phyloP scores from a whole-genome alignment of 148 eudicot species.

The Tetragonia tetragonoides region DNA sequence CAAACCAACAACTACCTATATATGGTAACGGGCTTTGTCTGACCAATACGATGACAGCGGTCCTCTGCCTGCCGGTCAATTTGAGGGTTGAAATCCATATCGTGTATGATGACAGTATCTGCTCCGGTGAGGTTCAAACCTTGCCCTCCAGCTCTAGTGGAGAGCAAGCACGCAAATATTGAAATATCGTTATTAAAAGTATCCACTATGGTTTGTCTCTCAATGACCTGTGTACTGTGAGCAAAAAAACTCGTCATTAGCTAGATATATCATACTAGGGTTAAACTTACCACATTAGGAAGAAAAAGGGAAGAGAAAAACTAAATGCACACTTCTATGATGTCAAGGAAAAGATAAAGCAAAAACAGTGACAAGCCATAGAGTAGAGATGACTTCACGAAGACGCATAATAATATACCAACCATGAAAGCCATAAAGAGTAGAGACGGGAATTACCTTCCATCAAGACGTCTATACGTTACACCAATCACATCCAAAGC shows the following conservation, averaged over 20 bases:
- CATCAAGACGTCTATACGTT: slow-evolving; percentile 90
- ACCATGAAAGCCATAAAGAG: not conserved
- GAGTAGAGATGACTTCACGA: not conserved
- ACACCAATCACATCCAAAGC: slow-evolving; percentile 87
- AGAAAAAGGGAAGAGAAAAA: too few species aligned
- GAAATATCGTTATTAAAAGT: slow-evolving; percentile 73
- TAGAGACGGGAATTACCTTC: slow-evolving; percentile 53
- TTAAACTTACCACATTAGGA: not conserved
- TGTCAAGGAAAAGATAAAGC: not conserved
- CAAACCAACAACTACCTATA: slow-evolving; percentile 48
- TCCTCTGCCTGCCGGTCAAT: slow-evolving; percentile 97
- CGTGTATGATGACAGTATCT: slow-evolving; percentile 94
- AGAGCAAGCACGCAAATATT: slow-evolving; percentile 91
- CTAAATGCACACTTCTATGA: not conserved
- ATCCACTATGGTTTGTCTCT: slow-evolving; percentile 91
- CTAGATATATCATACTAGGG: not conserved
- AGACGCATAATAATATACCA: not conserved
- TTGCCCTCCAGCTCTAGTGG: slow-evolving; percentile 98
- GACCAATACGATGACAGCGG: slow-evolving; percentile 98
- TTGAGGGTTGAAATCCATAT: slow-evolving; percentile 99
- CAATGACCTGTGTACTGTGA: slow-evolving; percentile 83
- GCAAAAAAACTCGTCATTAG: not conserved
- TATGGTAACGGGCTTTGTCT: slow-evolving; percentile 81
- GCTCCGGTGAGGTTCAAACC: slow-evolving; percentile 94
- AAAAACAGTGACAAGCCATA: too few species aligned